Conservation (phyloP, 805 yeast genomes). For the Metschnikowia cerradonensis region DNA sequence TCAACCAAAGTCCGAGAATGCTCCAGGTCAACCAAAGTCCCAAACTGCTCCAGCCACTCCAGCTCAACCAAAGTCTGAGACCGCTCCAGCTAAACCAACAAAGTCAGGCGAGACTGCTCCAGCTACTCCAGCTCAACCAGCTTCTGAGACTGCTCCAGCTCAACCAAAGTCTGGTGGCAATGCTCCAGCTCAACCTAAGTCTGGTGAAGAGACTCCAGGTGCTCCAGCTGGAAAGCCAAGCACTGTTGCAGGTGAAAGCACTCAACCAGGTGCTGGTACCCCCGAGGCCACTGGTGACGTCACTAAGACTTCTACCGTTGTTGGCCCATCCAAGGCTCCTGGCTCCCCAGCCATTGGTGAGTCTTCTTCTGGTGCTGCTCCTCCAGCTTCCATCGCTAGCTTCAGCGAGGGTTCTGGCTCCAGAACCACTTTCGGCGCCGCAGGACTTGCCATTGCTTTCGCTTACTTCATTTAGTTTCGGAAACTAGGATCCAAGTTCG, state of each 20-base stretch:
- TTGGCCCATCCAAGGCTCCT: not conserved
- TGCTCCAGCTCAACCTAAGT: not conserved
- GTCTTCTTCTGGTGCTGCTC: not conserved
- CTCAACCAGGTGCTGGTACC: not conserved
- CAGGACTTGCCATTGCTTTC: conserved; percentile 2
- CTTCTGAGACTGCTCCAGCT: not conserved
- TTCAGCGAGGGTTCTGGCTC: conserved; percentile 2
- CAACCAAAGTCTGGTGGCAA: not conserved
- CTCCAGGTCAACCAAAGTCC: not conserved
- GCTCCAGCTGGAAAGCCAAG: not conserved
- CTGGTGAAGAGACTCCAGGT: not conserved
- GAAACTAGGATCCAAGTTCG: not conserved
- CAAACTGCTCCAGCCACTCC: not conserved
- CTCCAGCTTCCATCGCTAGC: not conserved
- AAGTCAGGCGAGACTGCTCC: not conserved
- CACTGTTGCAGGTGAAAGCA: not conserved
- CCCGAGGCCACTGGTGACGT: not conserved
- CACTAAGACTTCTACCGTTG: not conserved
- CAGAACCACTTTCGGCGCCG: not conserved
- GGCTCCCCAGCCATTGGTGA: not conserved
- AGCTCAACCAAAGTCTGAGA: not conserved
- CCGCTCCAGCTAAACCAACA: not conserved
- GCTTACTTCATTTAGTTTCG: not conserved
- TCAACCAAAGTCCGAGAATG: not conserved
- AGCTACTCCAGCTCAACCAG: not conserved